Percentiles rank a stretch among this genome's conserved stretches.
These are phyloP conservation scores for Psidium guajava DNA, from an alignment of 345 rosid genomes.

Conservation along the genomic window DNA sequence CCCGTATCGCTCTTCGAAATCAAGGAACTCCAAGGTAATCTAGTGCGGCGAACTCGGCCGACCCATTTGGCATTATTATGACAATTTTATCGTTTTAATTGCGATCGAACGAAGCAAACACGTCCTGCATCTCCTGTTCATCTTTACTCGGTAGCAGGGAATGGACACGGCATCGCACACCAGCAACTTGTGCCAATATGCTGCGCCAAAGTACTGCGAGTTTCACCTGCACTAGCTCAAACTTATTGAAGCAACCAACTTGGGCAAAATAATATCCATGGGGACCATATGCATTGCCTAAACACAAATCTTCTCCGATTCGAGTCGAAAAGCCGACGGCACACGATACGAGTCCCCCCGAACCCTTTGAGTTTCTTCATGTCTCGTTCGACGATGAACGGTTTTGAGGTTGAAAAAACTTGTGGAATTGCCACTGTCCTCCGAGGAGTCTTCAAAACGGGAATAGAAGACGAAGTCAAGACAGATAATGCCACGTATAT, in stretches of 20 bases:
- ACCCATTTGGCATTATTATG: not conserved
- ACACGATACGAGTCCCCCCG: not conserved
- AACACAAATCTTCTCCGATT: not conserved
- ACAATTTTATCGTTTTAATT: not conserved
- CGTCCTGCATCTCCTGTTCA: not conserved
- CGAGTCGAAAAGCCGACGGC: not conserved
- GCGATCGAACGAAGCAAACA: fast-evolving
- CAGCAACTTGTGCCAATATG: not conserved
- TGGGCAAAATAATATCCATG: not conserved
- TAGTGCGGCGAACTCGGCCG: not conserved
- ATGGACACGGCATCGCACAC: not conserved
- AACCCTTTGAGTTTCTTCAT: not conserved
- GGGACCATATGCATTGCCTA: not conserved
- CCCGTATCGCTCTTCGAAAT: not conserved
- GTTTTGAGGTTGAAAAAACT: not conserved
- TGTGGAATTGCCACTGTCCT: not conserved
- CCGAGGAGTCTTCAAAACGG: not conserved
- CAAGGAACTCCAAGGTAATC: not conserved
- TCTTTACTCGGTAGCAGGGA: not conserved
- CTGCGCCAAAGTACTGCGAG: not conserved
- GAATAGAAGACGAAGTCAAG: not conserved
- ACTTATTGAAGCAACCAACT: not conserved
- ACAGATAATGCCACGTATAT: not conserved
- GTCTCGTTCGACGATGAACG: not conserved
- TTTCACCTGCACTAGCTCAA: not conserved